Conservation (phyloP, 495 filamentous ascomycete genomes). For the Cercophora newfieldiana region DNA sequence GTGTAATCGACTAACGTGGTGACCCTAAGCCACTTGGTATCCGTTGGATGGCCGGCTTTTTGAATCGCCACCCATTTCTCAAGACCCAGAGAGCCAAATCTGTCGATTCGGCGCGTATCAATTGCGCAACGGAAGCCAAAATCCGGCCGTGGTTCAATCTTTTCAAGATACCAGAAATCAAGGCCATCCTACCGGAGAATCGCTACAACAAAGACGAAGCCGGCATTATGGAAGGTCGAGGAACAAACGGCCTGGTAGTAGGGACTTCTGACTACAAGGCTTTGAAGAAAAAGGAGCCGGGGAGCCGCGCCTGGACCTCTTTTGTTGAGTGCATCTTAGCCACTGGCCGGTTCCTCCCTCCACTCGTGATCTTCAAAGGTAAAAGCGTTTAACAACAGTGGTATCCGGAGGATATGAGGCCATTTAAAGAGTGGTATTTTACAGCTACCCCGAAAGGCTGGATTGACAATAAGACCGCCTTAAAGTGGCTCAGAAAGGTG, state of each 20-base stretch:
- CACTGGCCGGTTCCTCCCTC: not conserved
- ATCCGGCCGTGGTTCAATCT: constrained; percentile 1
- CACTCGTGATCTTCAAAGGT: not conserved
- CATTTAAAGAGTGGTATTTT: not conserved
- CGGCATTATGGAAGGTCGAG: not conserved
- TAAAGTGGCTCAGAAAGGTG: not conserved
- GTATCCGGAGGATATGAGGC: not conserved
- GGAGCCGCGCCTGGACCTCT: not conserved
- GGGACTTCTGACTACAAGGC: not conserved
- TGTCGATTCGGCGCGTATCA: not conserved
- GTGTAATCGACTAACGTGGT: not conserved
- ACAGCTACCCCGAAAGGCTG: not conserved
- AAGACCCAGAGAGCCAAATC: not conserved
- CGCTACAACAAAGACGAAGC: not conserved
- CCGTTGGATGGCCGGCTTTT: not conserved
- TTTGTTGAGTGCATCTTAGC: not conserved
- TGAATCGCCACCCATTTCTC: not conserved
- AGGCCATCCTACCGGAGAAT: constrained; percentile 1
- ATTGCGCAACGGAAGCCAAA: not conserved
- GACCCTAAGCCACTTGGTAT: not conserved
- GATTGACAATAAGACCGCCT: not conserved
- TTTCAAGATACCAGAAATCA: not conserved
- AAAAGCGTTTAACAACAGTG: not conserved
- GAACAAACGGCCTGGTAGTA: not conserved
- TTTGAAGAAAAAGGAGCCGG: not conserved